These are phyloP conservation scores for Cercospora sp. DNA, from an alignment of 2,329 filamentous ascomycete species.

Conservation along the genomic window DNA sequence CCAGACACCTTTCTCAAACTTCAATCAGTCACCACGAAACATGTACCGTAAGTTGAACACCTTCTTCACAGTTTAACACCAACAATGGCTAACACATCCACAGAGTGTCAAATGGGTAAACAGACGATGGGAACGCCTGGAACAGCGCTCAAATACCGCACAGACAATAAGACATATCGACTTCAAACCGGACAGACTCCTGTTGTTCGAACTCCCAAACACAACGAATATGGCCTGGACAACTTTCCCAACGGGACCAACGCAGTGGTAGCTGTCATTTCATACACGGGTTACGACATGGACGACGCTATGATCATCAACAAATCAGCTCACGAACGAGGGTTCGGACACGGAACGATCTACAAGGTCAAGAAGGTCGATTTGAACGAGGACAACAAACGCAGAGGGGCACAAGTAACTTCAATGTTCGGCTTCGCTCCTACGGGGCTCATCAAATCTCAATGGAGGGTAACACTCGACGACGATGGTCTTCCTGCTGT, in stretches of 20 bases:
- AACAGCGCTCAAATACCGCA: conserved; percentile 78
- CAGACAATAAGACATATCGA: conserved; percentile 95
- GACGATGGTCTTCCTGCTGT: conserved; percentile 83
- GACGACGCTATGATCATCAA: conserved; percentile 99
- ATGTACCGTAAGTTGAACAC: conserved; percentile 66
- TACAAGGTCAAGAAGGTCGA: conserved; percentile 96
- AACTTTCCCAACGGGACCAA: conserved; percentile 98
- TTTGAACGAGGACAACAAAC: conserved; percentile 72
- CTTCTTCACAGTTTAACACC: not conserved
- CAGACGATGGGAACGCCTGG: conserved; percentile 98
- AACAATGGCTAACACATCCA: not conserved
- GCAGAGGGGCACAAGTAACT: conserved; percentile 61
- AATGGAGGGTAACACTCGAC: conserved; percentile 73
- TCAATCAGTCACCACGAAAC: conserved; percentile 97
- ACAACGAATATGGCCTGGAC: conserved; percentile 95
- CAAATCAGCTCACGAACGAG: conserved; percentile 93
- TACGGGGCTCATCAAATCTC: conserved; percentile 68
- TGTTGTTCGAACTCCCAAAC: conserved; percentile 84
- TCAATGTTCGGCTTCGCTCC: conserved; percentile 93
- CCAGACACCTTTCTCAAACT: conserved; percentile 98
- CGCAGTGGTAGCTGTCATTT: conserved; percentile 94
- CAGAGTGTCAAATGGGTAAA: conserved; percentile 90
- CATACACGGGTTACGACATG: conserved; percentile 99
- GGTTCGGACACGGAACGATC: conserved; percentile 92
- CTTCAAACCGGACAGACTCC: conserved; percentile 95